Evolutionary conservation across 208 protist genomes (phyloP), one percentile per base, ranked within the genome.

Genomic region (Acanthamoeba lenticulata): DNA sequence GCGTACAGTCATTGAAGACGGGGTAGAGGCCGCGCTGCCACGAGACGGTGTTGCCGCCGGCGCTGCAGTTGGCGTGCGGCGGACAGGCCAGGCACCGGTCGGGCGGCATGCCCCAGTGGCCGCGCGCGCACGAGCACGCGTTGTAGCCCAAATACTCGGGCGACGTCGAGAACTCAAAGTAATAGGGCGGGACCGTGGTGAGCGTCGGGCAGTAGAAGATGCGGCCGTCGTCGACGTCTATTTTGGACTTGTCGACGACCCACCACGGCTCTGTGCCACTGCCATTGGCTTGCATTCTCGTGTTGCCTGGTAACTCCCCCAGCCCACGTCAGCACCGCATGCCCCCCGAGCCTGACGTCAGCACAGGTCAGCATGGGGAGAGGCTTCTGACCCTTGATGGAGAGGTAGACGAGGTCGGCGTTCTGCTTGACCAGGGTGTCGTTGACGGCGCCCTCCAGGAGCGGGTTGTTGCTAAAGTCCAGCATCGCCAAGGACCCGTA

Each of bases 11-110:
- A 6, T 88, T 88, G 79, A 88, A 57, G 44, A 88, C 21, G 42
- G 79, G 79, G 21, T 88, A 88, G 79, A 88, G 57, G 29, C 79
- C 79, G 19, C 79, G 79, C 38, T 47, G 29, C 79, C 79, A 88
- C 13, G 17, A 52, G 27, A 88, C 49, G 29, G n/a, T 88, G 1
- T 11, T n/a, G 6, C 79, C 79, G 7, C 49, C 42, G 13, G 49
- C 29, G 45, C 44, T 88, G 79, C 79, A 88, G 45, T 88, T 88
- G 42, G 5, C 79, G 49, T 88, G 42, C 45, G 49, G 79, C 1
- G 79, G 79, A 40, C 79, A 88, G 9, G 24, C 19, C 44, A 21
- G 29, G n/a, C 79, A 88, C 4, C 57, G 4, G 45, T 88, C 49
- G 29, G 44, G 79, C 1, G 79, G 79, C 24, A 47, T 1, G 27